Base-by-base conservation (phyloP, 305 asterid genomes). In the Plantago coronopus region DNA sequence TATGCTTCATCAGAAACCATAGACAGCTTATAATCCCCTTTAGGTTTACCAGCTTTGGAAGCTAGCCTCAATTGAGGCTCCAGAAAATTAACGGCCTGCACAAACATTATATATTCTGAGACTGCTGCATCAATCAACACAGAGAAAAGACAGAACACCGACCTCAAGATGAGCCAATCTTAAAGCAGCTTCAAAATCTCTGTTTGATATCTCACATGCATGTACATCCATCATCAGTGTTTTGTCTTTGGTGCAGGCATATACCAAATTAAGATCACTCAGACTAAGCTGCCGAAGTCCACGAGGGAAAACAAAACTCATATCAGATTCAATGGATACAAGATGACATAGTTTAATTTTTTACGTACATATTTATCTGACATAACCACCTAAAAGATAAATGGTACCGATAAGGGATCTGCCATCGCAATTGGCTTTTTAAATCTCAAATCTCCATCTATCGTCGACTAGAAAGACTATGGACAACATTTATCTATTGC, bases 161-260 rank as follows among this genome's bases (percentile, higher is more conserved):
- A 89, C 97, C 83, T 89, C 96, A 20, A 89, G 97, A 79, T 93
- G 99, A 71, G 97, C 99, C 74, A 87, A 59, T 78, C 96, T 82
- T 58, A 89, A 66, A 61, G 96, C 97, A 61, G 96, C 93, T 83
- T 85, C 76, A 65, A 93, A 72, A 79, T 89, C 99, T 55, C 74
- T 87, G 68, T 93, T 97, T 57, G 97, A 80, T 72, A 89, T 85
- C 72, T 81, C 96, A 59, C 93, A 84, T 21, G 95, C 86, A 70
- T 89, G 97, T 62, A 87, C 97, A 67, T 93, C 99, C 54, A 93
- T 89, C 99, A 93, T 93, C 83, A 93, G 72, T 45, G 99, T 93
- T 77, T 93, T 93, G 77, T 93, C 97, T 81, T 66, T 87, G 56
- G 97, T 89, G 80, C 99, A 93, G 29, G 99, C 99, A 81, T 93